Evolutionary conservation across 345 rosid genomes (phyloP).

Genomic region (Brassica carinata): DNA sequence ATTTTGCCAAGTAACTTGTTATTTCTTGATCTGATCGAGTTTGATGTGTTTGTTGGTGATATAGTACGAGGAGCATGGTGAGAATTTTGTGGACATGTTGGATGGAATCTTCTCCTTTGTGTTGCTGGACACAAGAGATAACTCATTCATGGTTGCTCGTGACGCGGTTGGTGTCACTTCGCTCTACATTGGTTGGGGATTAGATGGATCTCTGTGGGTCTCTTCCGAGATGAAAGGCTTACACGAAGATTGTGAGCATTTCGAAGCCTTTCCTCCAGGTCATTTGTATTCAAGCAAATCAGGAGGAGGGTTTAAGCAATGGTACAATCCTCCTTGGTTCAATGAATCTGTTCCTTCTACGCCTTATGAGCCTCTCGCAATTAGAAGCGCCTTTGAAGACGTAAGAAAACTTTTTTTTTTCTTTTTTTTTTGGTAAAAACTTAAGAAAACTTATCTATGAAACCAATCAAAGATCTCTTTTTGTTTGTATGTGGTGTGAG

Average conservation of each 20-base stretch:
- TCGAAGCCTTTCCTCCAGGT: constrained; percentile 87
- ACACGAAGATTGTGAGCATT: constrained; percentile 88
- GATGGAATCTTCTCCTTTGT: constrained; percentile 97
- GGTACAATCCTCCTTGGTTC: constrained; percentile 96
- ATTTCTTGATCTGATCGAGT: neutral
- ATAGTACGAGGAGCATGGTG: constrained; percentile 92
- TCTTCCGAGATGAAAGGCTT: constrained; percentile 91
- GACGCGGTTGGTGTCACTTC: constrained; percentile 96
- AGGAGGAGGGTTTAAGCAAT: constrained; percentile 66
- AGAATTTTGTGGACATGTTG: constrained; percentile 78
- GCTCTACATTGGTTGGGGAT: constrained; percentile 93
- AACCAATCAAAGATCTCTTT: neutral
- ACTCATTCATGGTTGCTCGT: constrained; percentile 84
- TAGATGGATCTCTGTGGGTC: constrained; percentile 88
- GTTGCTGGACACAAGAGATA: constrained; percentile 77
- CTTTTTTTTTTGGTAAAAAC: constrained; percentile 43
- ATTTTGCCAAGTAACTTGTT: neutral
- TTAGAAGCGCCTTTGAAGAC: constrained; percentile 70
- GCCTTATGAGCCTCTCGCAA: constrained; percentile 78
- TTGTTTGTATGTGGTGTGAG: neutral
- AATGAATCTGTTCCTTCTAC: constrained; percentile 63
- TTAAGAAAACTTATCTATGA: constrained; percentile 41
- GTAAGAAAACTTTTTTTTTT: constrained; percentile 40
- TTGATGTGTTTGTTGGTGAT: neutral
- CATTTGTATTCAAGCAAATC: constrained; percentile 86